A percentile compares a stretch with the other conserved stretches of the same genome.
phyloP scores from a whole-genome alignment of 2,329 filamentous ascomycete species.

The Penicillium sp. region DNA sequence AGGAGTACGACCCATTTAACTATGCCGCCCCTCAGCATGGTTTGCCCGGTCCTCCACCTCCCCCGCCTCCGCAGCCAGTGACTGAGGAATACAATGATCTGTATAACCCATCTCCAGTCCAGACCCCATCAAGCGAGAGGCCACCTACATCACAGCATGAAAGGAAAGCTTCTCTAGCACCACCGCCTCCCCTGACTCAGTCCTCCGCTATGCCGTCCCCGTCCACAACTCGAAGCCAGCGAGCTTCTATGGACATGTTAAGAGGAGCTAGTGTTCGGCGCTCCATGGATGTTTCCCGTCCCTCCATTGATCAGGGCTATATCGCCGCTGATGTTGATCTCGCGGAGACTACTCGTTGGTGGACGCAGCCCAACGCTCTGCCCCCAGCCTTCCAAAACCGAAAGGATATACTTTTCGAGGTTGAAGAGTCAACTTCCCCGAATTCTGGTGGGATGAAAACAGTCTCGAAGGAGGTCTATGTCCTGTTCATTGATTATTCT shows the following conservation, averaged over 20 bases:
- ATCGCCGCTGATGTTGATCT: conserved; percentile 87
- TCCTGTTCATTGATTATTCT: conserved; percentile 95
- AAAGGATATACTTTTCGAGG: conserved; percentile 76
- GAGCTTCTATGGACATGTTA: conserved; percentile 62
- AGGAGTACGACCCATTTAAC: conserved; percentile 50
- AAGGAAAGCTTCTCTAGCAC: conserved; percentile 45
- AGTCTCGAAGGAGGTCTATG: conserved; percentile 73
- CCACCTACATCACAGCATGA: conserved; percentile 33
- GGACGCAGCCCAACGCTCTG: conserved; percentile 72
- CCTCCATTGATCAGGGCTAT: conserved; percentile 71
- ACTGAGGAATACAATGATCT: conserved; percentile 44
- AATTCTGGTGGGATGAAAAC: conserved; percentile 66
- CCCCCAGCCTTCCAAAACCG: conserved; percentile 79
- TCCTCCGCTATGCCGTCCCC: conserved; percentile 40
- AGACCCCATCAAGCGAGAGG: conserved; percentile 31
- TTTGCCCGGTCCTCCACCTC: conserved; percentile 24
- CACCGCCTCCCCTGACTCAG: conserved; percentile 41
- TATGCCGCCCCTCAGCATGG: conserved; percentile 44
- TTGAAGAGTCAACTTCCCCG: conserved; percentile 68
- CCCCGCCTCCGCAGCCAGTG: conserved; percentile 26
- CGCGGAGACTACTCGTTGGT: conserved; percentile 72
- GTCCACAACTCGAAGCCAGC: conserved; percentile 43
- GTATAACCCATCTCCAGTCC: conserved; percentile 43
- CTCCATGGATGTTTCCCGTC: conserved; percentile 72
- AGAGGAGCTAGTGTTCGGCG: conserved; percentile 51